These are phyloP conservation scores for Boletus rubropictus DNA, from an alignment of 768 basidiomycete species.

Conservation along the genomic window DNA sequence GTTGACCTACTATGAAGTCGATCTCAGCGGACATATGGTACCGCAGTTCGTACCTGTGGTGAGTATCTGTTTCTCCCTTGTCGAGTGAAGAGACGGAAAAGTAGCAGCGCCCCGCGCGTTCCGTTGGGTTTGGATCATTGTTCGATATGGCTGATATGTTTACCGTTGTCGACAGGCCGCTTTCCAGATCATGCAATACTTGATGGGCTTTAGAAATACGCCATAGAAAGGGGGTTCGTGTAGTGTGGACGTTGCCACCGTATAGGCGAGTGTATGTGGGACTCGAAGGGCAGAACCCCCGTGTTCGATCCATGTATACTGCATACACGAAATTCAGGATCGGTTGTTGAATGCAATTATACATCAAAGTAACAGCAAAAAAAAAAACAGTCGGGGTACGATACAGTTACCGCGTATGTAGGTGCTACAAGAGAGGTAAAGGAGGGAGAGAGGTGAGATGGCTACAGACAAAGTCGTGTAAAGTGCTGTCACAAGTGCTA, in stretches of 20 bases:
- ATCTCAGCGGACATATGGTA: constrained; percentile 69
- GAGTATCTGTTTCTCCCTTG: constrained; percentile 17
- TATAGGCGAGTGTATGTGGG: no score
- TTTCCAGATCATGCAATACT: constrained; percentile 62
- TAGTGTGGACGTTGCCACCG: not conserved
- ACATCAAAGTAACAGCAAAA: no score
- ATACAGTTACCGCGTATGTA: not conserved
- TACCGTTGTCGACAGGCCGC: constrained; percentile 40
- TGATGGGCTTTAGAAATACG: constrained; percentile 56
- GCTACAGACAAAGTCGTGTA: not conserved
- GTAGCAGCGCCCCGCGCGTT: not conserved
- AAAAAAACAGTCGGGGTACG: not conserved
- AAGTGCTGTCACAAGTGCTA: not conserved
- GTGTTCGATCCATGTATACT: no score
- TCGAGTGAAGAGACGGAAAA: no score
- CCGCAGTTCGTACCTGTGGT: constrained; percentile 63
- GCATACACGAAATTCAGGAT: no score
- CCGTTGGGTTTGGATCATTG: no score
- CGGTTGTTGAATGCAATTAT: not conserved
- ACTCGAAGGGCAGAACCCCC: no score
- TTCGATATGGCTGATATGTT: not conserved
- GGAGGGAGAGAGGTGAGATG: not conserved
- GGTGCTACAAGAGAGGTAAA: not conserved
- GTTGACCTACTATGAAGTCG: constrained; percentile 62
- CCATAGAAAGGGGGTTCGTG: constrained; percentile 22